These are phyloP conservation scores for Bathelium albidoporum DNA, from an alignment of 495 filamentous ascomycete species.

Conservation along the genomic window DNA sequence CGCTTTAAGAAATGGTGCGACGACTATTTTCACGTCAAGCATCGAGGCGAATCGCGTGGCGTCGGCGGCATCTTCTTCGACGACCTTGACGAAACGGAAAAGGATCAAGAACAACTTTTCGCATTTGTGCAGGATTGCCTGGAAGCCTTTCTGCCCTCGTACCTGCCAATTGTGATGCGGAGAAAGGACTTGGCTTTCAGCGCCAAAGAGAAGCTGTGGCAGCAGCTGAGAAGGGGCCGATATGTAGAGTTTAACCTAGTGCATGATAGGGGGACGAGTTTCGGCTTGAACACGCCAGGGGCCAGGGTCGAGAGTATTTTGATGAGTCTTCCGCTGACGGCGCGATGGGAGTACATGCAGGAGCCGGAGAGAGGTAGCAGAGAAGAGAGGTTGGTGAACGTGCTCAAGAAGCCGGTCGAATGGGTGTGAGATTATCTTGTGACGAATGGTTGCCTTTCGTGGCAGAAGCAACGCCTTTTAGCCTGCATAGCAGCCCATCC, in stretches of 20 bases:
- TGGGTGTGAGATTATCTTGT: conserved; percentile 56
- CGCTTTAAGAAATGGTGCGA: conserved; percentile 98
- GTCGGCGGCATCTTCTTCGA: conserved; percentile 98
- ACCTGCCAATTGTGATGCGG: conserved; percentile 75
- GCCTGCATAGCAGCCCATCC: neutral
- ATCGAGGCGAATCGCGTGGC: conserved; percentile 80
- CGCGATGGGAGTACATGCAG: conserved; percentile 94
- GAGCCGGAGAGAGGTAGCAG: conserved; percentile 60
- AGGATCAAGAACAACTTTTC: conserved; percentile 84
- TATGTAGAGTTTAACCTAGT: conserved; percentile 99
- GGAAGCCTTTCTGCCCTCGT: conserved; percentile 79
- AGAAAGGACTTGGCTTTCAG: conserved; percentile 88
- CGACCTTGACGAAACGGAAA: conserved; percentile 78
- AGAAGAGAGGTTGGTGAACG: conserved; percentile 67
- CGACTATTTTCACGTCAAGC: conserved; percentile 88
- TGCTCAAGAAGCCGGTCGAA: conserved; percentile 75
- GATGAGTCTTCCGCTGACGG: conserved; percentile 92
- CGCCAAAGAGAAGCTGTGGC: conserved; percentile 82
- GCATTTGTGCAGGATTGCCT: conserved; percentile 81
- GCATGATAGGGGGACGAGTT: conserved; percentile 90
- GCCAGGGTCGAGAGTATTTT: conserved; percentile 91
- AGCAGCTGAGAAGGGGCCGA: conserved; percentile 80
- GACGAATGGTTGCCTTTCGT: neutral
- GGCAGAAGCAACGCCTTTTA: neutral
- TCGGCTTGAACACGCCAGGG: conserved; percentile 86